Percentiles rank a stretch among this genome's conserved stretches.
These are phyloP conservation scores for Rhizopogon salebrosus DNA, from an alignment of 768 basidiomycete genomes.

Conservation along the genomic window DNA sequence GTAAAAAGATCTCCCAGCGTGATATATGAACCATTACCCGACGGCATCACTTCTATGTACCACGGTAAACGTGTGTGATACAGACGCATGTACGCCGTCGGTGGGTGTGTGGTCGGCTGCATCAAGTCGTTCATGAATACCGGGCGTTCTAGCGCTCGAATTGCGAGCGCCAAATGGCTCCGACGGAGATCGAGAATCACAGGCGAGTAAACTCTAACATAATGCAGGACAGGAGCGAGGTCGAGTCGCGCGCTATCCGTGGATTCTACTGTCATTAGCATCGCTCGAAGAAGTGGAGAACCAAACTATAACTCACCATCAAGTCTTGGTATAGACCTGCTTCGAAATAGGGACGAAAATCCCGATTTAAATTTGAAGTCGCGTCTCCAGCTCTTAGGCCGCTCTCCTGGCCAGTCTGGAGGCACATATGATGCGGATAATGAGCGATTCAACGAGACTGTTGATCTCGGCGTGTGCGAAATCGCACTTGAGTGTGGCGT, in stretches of 20 bases:
- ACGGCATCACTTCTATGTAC: constrained; percentile 55
- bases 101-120: constrained; percentile 49
- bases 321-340: constrained; percentile 7
- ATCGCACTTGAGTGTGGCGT: constrained; percentile 10
- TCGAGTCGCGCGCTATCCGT: constrained; percentile 22
- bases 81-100: constrained; percentile 46
- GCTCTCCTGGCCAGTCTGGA: constrained; percentile 13
- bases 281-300: background rate
- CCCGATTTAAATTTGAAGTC: constrained; percentile 29
- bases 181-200: constrained; percentile 48
- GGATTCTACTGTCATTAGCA: constrained; percentile 8
- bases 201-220: constrained; percentile 28
- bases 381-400: constrained; percentile 23
- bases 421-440: constrained; percentile 4
- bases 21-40: constrained; percentile 44
- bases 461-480: constrained; percentile 16
- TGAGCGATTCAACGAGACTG: background rate
- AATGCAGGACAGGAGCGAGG: constrained; percentile 18
- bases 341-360: constrained; percentile 25
- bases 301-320: constrained; percentile 14
- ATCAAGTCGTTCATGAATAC: constrained; percentile 46
- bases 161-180: constrained; percentile 33
- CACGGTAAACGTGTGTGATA: constrained; percentile 57
- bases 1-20: constrained; percentile 52
- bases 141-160: constrained; percentile 39